Evolutionary conservation across 306 rosid species (phyloP), one percentile per base, ranked within the genome.

Genomic region (Citrullus amarus): DNA sequence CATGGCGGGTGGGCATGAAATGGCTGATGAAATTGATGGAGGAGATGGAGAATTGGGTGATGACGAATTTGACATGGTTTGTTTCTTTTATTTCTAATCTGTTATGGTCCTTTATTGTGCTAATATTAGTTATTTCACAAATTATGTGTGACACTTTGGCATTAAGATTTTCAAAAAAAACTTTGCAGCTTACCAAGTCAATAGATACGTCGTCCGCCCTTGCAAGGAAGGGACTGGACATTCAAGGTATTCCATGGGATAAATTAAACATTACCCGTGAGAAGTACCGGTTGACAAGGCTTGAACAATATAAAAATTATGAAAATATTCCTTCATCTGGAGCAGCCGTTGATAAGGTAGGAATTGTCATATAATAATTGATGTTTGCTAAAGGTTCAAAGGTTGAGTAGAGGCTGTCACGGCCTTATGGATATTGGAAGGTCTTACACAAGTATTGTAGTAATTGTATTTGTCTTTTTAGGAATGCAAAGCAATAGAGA

Each of bases 231-330:
- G 85, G 85, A 55, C 60, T 73, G 54, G 85, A 82, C 80, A 79
- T 82, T 79, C 85, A 82, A 79, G 85, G 79, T 39, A 82, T 82
- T 82, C 85, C 82, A 28, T 82, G 85, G 85, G 82, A 79, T 63
- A 73, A 77, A 43, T 13, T 82, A 69, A 82, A 78, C 39, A 74
- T 79, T 38, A 78, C 77, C 20, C 82, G 85, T 18, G 85, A 82
- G 67, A 82, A 73, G 60, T 82, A 82, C 70, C 76, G 85, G 61
- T 72, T 71, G 62, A 79, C 82, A 39, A 82, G 85, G 41, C 76
- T 79, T 28, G 82, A 79, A 39, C 82, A 82, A 55, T 82, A 82
- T 20, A 82, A 79, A 65, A 82, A 82, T 22, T 82, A 82, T 73
- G 85, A 82, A 82, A 82, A 82, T 82, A 78, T 82, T 78, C 85